These are phyloP conservation scores for Xylaria longipes DNA, from an alignment of 495 filamentous ascomycete species.

Conservation along the genomic window DNA sequence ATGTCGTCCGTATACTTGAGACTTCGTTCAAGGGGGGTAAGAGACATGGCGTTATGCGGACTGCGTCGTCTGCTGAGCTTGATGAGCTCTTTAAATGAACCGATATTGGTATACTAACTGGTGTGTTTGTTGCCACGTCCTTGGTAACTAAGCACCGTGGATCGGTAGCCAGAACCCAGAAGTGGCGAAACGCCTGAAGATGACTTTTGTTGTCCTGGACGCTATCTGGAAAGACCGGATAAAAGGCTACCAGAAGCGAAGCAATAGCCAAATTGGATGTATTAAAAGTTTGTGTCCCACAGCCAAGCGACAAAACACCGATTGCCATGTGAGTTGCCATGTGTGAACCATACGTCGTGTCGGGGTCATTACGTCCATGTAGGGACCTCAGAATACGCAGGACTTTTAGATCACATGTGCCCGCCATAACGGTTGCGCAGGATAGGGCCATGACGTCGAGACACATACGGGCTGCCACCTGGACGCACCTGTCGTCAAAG, in stretches of 20 bases:
- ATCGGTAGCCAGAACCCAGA: constrained; percentile 95
- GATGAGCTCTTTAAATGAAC: constrained; percentile 46
- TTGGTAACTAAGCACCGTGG: constrained; percentile 84
- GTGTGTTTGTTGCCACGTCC: constrained; percentile 81
- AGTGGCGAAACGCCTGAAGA: constrained; percentile 94
- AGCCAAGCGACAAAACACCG: constrained; percentile 88
- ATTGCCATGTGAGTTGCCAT: constrained; percentile 91
- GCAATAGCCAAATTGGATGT: constrained; percentile 88
- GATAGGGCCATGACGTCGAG: constrained; percentile 84
- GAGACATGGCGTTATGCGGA: constrained; percentile 72
- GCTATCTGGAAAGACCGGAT: constrained; percentile 86
- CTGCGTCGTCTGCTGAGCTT: constrained; percentile 53
- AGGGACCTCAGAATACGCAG: constrained; percentile 87
- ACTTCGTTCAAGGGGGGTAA: constrained; percentile 80
- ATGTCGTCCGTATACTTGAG: constrained; percentile 66
- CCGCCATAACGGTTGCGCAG: constrained; percentile 90
- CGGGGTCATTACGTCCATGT: constrained; percentile 84
- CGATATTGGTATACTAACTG: constrained; percentile 73
- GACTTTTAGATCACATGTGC: constrained; percentile 87
- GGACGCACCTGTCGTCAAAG: constrained; percentile 82
- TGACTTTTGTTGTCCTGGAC: constrained; percentile 94
- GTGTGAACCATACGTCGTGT: constrained; percentile 91
- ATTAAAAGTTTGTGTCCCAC: constrained; percentile 88
- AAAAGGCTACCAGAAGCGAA: constrained; percentile 87
- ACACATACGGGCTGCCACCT: constrained; percentile 85